These are phyloP conservation scores for Tulasnella sp. DNA, from an alignment of 768 basidiomycete species.

Conservation along the genomic window DNA sequence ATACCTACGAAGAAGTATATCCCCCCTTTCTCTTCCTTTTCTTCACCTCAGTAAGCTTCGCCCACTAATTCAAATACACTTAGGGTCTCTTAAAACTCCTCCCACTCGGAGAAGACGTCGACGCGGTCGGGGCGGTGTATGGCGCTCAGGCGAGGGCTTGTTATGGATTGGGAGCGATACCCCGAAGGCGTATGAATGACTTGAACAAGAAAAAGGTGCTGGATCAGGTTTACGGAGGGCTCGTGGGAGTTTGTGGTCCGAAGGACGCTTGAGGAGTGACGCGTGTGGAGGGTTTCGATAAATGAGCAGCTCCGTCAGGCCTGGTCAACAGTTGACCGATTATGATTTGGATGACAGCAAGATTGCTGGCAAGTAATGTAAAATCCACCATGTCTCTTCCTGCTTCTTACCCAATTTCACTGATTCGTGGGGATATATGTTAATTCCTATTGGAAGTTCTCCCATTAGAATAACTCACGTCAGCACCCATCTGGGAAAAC, in stretches of 20 bases:
- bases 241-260: conserved; percentile 4
- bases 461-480: too few species aligned
- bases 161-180: conserved; percentile 29
- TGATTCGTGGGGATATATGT: too few species aligned
- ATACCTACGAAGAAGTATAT: conserved; percentile 31
- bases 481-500: too few species aligned
- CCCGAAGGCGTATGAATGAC: conserved; percentile 24
- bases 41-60: too few species aligned
- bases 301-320: too few species aligned
- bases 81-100: conserved; percentile 29
- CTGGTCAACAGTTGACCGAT: too few species aligned
- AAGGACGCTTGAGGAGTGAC: neutral
- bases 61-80: neutral
- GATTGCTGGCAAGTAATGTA: too few species aligned
- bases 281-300: too few species aligned
- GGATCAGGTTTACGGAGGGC: conserved; percentile 8
- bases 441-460: too few species aligned
- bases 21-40: neutral
- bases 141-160: conserved; percentile 29
- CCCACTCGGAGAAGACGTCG: conserved; percentile 29
- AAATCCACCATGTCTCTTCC: too few species aligned
- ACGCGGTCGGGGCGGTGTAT: conserved; percentile 32
- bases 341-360: too few species aligned
- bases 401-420: too few species aligned
- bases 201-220: conserved; percentile 22